These are phyloP conservation scores for Daldinia eschscholtzii DNA, from an alignment of 2,329 filamentous ascomycete species.

Conservation along the genomic window DNA sequence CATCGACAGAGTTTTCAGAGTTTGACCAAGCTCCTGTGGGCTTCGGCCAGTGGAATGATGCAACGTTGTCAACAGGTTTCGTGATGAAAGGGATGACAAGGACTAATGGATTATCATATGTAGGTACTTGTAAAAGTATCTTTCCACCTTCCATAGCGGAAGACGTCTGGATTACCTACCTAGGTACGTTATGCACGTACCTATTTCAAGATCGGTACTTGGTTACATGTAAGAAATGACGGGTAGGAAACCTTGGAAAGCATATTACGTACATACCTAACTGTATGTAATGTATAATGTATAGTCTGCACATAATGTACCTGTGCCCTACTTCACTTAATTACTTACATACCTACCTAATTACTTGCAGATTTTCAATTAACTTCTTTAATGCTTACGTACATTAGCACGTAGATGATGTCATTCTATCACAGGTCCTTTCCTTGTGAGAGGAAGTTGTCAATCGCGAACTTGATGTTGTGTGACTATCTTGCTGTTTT, in stretches of 20 bases:
- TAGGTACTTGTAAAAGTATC: neutral
- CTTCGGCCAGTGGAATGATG: conserved; percentile 31
- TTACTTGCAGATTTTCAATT: conserved; percentile 7
- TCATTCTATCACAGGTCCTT: conserved; percentile 24
- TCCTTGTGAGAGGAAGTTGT: conserved; percentile 16
- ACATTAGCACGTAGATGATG: conserved; percentile 20
- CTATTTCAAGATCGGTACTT: too few relatives aligned
- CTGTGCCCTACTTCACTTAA: neutral
- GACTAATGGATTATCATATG: neutral
- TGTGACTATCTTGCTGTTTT: conserved; percentile 2
- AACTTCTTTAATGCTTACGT: conserved; percentile 9
- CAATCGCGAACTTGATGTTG: conserved; percentile 10
- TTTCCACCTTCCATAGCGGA: neutral
- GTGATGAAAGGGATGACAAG: conserved; percentile 20
- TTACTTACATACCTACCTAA: conserved; percentile 13
- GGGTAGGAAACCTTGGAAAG: too few relatives aligned
- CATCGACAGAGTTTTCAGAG: neutral
- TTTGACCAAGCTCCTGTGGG: neutral
- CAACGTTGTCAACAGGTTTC: conserved; percentile 23
- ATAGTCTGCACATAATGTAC: too few relatives aligned
- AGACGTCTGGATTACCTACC: neutral
- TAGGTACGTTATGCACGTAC: too few relatives aligned
- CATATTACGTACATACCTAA: neutral
- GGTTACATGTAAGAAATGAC: too few relatives aligned
- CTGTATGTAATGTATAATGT: neutral